Conservation (phyloP, 495 filamentous ascomycete species). For the Achaetomiella virescens region DNA sequence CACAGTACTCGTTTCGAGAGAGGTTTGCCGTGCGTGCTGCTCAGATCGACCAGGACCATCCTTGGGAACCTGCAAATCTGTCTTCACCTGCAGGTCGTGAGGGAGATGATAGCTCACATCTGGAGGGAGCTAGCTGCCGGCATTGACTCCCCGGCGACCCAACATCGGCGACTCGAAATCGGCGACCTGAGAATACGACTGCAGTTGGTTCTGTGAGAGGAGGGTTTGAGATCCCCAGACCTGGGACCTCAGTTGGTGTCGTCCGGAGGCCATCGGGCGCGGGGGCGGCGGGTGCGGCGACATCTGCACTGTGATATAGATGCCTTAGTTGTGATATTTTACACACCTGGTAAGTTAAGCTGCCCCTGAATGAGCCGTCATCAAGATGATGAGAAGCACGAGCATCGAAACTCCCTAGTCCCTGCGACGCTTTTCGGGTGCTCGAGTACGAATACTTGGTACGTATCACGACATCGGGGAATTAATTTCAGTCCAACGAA, state of each 20-base stretch:
- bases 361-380: background rate
- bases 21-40: background rate
- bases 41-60: background rate
- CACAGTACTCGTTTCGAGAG: background rate
- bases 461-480: too few species aligned
- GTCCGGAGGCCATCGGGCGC: background rate
- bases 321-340: conserved; percentile 1
- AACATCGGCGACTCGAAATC: background rate
- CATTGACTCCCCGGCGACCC: background rate
- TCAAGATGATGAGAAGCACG: background rate
- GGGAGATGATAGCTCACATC: conserved; percentile 1
- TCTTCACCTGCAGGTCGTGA: conserved; percentile 1
- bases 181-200: too few species aligned
- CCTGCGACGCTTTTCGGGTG: background rate
- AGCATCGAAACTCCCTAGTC: background rate
- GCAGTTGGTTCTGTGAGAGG: background rate
- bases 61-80: conserved; percentile 1
- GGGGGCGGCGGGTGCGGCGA: conserved; percentile 1
- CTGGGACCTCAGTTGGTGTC: background rate
- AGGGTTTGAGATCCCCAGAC: background rate
- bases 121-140: background rate
- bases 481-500: too few species aligned
- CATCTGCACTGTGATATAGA: background rate
- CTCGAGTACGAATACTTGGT: too few species aligned
- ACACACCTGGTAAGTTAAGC: background rate